Base-by-base conservation (phyloP, 1,284 basidiomycete genomes). In the Exsudoporus floridanus region DNA sequence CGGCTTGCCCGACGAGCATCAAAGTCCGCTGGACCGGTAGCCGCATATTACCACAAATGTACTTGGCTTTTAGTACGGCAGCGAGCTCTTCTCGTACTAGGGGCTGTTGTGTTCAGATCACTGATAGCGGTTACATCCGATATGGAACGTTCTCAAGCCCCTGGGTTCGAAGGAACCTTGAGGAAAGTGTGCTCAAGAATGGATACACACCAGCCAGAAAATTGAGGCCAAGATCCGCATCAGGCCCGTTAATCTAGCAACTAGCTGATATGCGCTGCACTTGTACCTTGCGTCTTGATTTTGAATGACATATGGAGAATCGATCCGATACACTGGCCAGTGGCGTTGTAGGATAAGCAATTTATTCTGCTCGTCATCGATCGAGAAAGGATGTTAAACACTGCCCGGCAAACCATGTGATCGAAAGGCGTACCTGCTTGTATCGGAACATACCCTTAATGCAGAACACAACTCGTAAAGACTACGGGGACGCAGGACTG, bases 61-160 rank as follows among this genome's bases (percentile, higher is more conserved):
- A 10, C 12, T 30, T 13, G 10, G 28, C 28, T 2, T 30, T 30
- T 30, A 30, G 28, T 18, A 52, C 53, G 42, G 49, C 40, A 21
- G 46, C 58, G 25, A 55, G 48, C 46, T 52, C 25, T n/a, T 49
- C 56, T 30, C 31, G 38, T 46, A 41, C 50, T 27, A 48, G 44
- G 46, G n/a, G 38, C 49, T 28, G 55, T 59, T 46, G 44, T 56
- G 39, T 55, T 54, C 18, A 54, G 50, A 51, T 73, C 73, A 16
- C 72, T 77, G 52, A 80, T 74, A 43, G 66, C 69, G 25, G 77
- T 42, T 64, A 75, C 75, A 14, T 52, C 59, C 7, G 55, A 40
- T 16, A 59, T 63, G 34, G 78, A 67, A 4, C 77, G 43, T 16
- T 74, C 73, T 50, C 69, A 72, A 4, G 63, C 62, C 27, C 45